Evolutionary conservation across 1,284 basidiomycete genomes (phyloP), one percentile per base, ranked within the genome.

Genomic region (Apiotrichum gamsii): DNA sequence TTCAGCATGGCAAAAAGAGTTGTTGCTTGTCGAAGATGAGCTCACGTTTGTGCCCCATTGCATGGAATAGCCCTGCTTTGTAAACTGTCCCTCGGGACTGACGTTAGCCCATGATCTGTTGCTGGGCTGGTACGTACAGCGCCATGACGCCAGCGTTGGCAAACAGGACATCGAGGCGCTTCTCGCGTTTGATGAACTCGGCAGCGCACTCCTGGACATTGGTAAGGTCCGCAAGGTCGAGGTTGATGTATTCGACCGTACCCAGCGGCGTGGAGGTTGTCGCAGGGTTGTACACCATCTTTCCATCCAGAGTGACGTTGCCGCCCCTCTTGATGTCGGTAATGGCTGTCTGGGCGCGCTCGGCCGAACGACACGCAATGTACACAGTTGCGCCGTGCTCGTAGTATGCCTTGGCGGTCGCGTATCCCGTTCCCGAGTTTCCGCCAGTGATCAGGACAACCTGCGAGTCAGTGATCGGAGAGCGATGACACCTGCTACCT

Each of bases 341-440:
- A 43, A 85, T 82, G 1, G 80, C 79, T 1, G 60, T 64, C 28
- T 72, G 53, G 0, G 77, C 80, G 45, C 77, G 80, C 23, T 66
- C 56, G 47, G 69, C 58, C 54, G 70, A 77, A 15, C 84, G 74
- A 13, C 67, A 54, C 8, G 31, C 50, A 14, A 85, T 72, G 61
- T 83, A 84, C 0, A 86, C 83, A 50, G 76, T 82, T 8, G 82
- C 82, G 31, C 81, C 78, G 45, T 76, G 76, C 8, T 62, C 53
- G 33, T 84, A 74, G 13, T 82, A 72, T 5, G 72, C 76, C 32
- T 59, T 57, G 20, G 58, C 55, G 5, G 64, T 67, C 13, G 52
- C 58, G 44, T 62, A 65, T 3, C 69, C 69, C 16, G 61, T 63
- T 1, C 65, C 69, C 18, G 46, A 47, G 45, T 72, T 71, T 5